Conservation (phyloP, 345 rosid species). For the Hibiscus mutabilis region DNA sequence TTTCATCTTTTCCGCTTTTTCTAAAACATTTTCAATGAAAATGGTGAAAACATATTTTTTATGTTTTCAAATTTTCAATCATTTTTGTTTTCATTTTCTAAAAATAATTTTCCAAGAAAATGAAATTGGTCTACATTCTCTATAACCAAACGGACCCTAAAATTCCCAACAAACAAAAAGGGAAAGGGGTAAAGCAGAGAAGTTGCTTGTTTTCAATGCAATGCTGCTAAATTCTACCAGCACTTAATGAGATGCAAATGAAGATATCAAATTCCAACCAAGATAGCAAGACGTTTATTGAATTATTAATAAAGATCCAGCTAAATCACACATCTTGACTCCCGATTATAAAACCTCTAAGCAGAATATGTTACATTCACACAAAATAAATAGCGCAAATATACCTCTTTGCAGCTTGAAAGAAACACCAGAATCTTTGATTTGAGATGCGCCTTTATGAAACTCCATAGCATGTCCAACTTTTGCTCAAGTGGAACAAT, state of each 20-base stretch:
- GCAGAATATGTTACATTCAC: background rate
- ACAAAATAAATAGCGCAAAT: background rate
- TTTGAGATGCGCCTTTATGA: conserved; percentile 70
- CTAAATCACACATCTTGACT: background rate
- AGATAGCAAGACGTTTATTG: background rate
- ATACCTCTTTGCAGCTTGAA: conserved; percentile 90
- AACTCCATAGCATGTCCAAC: conserved; percentile 90
- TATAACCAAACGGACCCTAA: too few relatives aligned
- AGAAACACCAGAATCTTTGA: conserved; percentile 84
- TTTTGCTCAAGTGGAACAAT: conserved; percentile 83
- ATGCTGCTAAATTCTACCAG: background rate
- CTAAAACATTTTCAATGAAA: too few relatives aligned
- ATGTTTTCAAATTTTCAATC: too few relatives aligned
- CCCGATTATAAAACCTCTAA: background rate
- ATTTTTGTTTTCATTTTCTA: too few relatives aligned
- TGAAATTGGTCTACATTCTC: too few relatives aligned
- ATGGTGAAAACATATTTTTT: too few relatives aligned
- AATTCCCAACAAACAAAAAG: background rate
- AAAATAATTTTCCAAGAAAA: too few relatives aligned
- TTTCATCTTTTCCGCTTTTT: too few relatives aligned
- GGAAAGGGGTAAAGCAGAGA: background rate
- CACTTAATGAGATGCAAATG: background rate
- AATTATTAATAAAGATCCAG: background rate
- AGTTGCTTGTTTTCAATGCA: background rate
- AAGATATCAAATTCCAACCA: background rate